These are phyloP conservation scores for Aureobasidium mangrovei DNA, from an alignment of 2,329 filamentous ascomycete species.

Conservation along the genomic window DNA sequence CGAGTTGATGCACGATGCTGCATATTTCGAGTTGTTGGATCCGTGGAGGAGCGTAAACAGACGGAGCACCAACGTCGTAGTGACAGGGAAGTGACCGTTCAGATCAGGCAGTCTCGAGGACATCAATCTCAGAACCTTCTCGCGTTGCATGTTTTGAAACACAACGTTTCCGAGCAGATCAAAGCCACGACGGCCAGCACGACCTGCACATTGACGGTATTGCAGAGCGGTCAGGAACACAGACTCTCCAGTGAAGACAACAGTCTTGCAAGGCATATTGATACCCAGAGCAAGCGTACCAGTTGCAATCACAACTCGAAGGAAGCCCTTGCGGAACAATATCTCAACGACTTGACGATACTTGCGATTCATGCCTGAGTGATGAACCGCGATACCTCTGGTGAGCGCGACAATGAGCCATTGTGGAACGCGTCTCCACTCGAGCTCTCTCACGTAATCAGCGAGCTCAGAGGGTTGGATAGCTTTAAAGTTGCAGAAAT, in stretches of 20 bases:
- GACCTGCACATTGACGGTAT: slow-evolving; percentile 67
- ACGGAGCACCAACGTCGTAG: slow-evolving; percentile 61
- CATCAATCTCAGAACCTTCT: slow-evolving; percentile 59
- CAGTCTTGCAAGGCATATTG: slow-evolving; percentile 78
- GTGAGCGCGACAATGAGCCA: slow-evolving; percentile 52
- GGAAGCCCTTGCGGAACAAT: slow-evolving; percentile 62
- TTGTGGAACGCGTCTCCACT: slow-evolving; percentile 41
- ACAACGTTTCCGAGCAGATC: slow-evolving; percentile 74
- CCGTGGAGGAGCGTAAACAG: slow-evolving; percentile 58
- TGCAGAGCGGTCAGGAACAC: slow-evolving; percentile 66
- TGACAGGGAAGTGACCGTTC: slow-evolving; percentile 69
- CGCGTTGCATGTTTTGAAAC: slow-evolving; percentile 56
- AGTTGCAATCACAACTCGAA: slow-evolving; percentile 64
- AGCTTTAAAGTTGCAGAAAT: slow-evolving; percentile 56
- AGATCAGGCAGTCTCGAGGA: slow-evolving; percentile 66
- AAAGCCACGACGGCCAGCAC: slow-evolving; percentile 71
- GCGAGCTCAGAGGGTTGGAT: slow-evolving; percentile 51
- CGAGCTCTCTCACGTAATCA: slow-evolving; percentile 44
- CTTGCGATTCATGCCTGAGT: slow-evolving; percentile 68
- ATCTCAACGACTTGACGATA: slow-evolving; percentile 69
- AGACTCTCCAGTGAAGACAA: slow-evolving; percentile 66
- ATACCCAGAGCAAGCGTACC: slow-evolving; percentile 69
- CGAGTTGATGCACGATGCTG: slow-evolving; percentile 53
- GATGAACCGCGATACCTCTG: slow-evolving; percentile 67
- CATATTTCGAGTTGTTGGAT: slow-evolving; percentile 55